These are phyloP conservation scores for Ustilago xerochloae DNA, from an alignment of 1,284 basidiomycete species.

Conservation along the genomic window DNA sequence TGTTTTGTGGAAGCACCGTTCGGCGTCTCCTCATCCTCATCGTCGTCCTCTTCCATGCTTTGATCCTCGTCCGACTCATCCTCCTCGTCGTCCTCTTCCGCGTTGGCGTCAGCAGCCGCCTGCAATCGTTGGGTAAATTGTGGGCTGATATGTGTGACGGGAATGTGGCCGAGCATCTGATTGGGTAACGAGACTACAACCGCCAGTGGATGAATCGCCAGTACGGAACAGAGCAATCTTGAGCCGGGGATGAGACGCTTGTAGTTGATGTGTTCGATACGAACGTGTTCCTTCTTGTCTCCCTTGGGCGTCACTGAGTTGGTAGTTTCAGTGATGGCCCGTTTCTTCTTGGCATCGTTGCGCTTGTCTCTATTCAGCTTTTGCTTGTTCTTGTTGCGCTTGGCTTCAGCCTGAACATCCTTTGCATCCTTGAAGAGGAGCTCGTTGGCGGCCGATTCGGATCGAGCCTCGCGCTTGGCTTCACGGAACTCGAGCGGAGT, in stretches of 20 bases:
- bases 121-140: constrained; percentile 78
- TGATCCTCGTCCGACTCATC: constrained; percentile 59
- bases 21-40: constrained; percentile 68
- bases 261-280: constrained; percentile 93
- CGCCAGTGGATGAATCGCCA: constrained; percentile 87
- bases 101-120: constrained; percentile 68
- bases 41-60: constrained; percentile 49
- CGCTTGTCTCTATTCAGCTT: constrained; percentile 57
- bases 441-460: constrained; percentile 80
- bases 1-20: constrained; percentile 15
- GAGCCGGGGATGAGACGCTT: constrained; percentile 89
- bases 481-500: constrained; percentile 92
- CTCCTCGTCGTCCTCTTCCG: constrained; percentile 71
- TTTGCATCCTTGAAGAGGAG: constrained; percentile 72
- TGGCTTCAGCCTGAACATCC: constrained; percentile 30
- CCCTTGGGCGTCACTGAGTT: constrained; percentile 1
- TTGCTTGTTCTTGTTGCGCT: constrained; percentile 53
- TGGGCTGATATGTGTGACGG: constrained; percentile 91
- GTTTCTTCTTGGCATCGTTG: constrained; percentile 67
- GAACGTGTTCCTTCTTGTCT: constrained; percentile 71
- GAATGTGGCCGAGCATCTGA: constrained; percentile 92
- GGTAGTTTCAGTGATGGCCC: constrained; percentile 14
- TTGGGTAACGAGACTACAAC: constrained; percentile 93
- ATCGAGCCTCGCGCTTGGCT: constrained; percentile 82
- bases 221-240: constrained; percentile 85